Base-by-base conservation (phyloP, 768 basidiomycete species). In the Mycena leptocephala region DNA sequence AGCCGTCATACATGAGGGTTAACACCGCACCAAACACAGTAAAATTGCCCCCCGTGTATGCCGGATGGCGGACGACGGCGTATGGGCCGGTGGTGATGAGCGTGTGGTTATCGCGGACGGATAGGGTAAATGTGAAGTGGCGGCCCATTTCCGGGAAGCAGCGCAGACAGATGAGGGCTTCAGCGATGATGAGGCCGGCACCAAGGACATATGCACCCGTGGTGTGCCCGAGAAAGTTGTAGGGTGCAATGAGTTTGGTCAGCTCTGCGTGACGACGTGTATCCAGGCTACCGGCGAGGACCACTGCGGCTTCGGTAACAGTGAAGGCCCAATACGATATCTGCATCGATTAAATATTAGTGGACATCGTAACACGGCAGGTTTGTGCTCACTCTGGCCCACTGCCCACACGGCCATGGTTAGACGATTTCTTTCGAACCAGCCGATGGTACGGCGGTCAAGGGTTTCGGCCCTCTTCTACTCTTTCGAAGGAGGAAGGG, bases 61-160 rank as follows among this genome's bases (percentile, higher is more conserved):
- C 65, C 1, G 85, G 85, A 73, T 86, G 85, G n/a, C 85, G 85
- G 7, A 84, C 82, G 46, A 82, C 63, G 28, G 76, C 53, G 71
- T 86, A 85, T 7, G 84, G 83, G 1, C 85, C 84, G 5, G 77
- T 78, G 10, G 81, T 84, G 43, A 86, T 66, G 33, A 76, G 75
- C 20, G 14, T 28, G 65, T 76, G 75, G 48, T 76, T 37, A 14
- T 37, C 58, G 28, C 39, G 65, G 30, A 76, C 22, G 14, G 46
- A 6, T 20, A 76, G 58, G 24, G 51, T 46, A 28, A 69, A 75
- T 16, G 74, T 75, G 66, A 75, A 70, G 32, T 37, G 74, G 3
- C 35, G 18, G 18, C 67, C 46, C 16, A 75, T n/a, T 9, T 28
- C 58, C 33, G 35, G 67, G 51, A 32, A 69, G 59, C 74, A 75